Evolutionary conservation across 331 rosid species (phyloP).

Genomic region (Acacia pycnantha): DNA sequence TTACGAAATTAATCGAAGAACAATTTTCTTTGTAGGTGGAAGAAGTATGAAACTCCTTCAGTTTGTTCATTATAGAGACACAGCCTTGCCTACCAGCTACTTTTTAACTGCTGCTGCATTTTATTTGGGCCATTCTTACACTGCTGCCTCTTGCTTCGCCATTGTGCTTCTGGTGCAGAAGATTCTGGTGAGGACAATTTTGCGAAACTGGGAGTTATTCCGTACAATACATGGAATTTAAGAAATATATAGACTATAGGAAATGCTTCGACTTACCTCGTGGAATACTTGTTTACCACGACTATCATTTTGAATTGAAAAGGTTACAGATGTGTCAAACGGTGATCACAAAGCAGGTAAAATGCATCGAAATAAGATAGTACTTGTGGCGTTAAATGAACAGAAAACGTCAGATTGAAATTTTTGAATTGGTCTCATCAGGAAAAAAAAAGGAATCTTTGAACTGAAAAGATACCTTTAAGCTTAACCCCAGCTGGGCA

Average conservation of each 20-base stretch:
- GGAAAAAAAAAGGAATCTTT: background rate
- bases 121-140: background rate
- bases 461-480: background rate
- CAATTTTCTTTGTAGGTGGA: constrained; percentile 56
- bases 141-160: constrained; percentile 22
- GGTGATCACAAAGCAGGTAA: background rate
- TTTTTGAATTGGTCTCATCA: background rate
- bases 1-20: constrained; percentile 15
- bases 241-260: background rate
- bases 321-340: background rate
- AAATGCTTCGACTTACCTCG: constrained; percentile 17
- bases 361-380: background rate
- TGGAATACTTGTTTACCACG: background rate
- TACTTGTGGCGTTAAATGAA: background rate
- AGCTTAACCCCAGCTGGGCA: background rate
- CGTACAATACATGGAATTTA: constrained; percentile 7
- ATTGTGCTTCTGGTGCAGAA: constrained; percentile 27
- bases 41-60: constrained; percentile 62
- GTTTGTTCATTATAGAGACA: background rate
- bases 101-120: constrained; percentile 38
- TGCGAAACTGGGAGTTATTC: constrained; percentile 18
- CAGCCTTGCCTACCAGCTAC: constrained; percentile 27
- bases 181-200: constrained; percentile 43
- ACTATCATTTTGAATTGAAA: background rate
- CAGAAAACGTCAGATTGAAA: background rate